These are phyloP conservation scores for Triticum monococcum DNA, from an alignment of 176 grass and related monocot species.

Conservation along the genomic window DNA sequence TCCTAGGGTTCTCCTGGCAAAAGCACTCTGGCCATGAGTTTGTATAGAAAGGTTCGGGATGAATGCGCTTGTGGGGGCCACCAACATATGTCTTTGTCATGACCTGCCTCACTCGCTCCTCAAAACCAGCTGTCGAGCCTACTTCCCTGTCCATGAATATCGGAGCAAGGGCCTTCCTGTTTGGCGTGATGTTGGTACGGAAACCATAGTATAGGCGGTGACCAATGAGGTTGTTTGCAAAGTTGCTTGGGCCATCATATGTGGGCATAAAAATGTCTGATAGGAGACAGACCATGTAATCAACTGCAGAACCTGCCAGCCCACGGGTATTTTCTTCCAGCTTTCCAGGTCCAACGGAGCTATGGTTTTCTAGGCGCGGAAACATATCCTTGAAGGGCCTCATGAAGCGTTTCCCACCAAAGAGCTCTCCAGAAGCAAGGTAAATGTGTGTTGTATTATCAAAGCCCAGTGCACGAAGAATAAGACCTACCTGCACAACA, in stretches of 20 bases:
- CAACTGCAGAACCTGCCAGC: conserved; percentile 80
- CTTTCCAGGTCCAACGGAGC: conserved; percentile 64
- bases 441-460: conserved; percentile 84
- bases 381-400: conserved; percentile 74
- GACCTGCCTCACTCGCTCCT: conserved; percentile 66
- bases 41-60: conserved; percentile 77
- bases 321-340: conserved; percentile 79
- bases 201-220: conserved; percentile 91
- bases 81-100: conserved; percentile 77
- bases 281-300: conserved; percentile 95
- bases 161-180: conserved; percentile 81
- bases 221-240: conserved; percentile 94
- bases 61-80: conserved; percentile 63
- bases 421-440: conserved; percentile 85
- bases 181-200: conserved; percentile 69
- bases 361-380: conserved; percentile 74
- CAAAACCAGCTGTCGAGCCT: conserved; percentile 54
- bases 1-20: conserved; percentile 59
- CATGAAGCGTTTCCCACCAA: conserved; percentile 88
- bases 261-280: conserved; percentile 93
- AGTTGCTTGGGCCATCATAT: conserved; percentile 94
- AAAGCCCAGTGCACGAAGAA: conserved; percentile 68
- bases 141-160: conserved; percentile 79
- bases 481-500: conserved; percentile 72
- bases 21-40: conserved; percentile 99